A percentile compares a stretch with the other conserved stretches of the same genome.
These are phyloP conservation scores for Grosmannia clavigera DNA, from an alignment of 2,329 filamentous ascomycete genomes.

Conservation along the genomic window DNA sequence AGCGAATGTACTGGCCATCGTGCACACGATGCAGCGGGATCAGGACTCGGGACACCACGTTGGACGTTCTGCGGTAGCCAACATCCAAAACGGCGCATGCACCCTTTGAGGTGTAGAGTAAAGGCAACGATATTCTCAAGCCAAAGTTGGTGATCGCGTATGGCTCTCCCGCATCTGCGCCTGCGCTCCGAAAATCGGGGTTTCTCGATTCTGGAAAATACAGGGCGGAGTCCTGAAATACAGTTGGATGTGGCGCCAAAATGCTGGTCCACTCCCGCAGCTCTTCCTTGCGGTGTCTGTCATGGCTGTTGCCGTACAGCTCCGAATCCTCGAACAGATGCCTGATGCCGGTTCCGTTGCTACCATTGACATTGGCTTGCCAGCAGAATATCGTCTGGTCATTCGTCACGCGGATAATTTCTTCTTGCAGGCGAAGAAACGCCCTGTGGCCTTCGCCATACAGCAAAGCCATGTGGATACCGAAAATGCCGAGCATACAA, in stretches of 20 bases:
- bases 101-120: conserved; percentile 8
- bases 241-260: conserved; percentile 8
- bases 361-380: conserved; percentile 1
- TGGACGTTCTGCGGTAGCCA: background rate
- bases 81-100: conserved; percentile 9
- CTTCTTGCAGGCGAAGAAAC: conserved; percentile 16
- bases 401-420: conserved; percentile 15
- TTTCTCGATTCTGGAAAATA: conserved; percentile 3
- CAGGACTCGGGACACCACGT: background rate
- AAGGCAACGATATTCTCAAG: conserved; percentile 7
- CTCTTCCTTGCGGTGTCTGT: background rate
- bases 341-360: background rate
- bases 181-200: background rate
- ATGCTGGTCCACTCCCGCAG: conserved; percentile 9
- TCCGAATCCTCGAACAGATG: background rate
- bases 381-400: conserved; percentile 20
- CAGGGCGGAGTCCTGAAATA: conserved; percentile 5
- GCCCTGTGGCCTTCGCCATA: conserved; percentile 18
- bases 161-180: background rate
- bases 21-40: conserved; percentile 4
- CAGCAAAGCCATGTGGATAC: conserved; percentile 18
- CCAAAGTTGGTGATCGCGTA: conserved; percentile 12
- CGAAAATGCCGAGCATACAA: conserved; percentile 18
- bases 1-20: conserved; percentile 7
- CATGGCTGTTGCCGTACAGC: background rate